These are phyloP conservation scores for Trichoderma hamatum DNA, from an alignment of 2,329 filamentous ascomycete genomes.

Conservation along the genomic window DNA sequence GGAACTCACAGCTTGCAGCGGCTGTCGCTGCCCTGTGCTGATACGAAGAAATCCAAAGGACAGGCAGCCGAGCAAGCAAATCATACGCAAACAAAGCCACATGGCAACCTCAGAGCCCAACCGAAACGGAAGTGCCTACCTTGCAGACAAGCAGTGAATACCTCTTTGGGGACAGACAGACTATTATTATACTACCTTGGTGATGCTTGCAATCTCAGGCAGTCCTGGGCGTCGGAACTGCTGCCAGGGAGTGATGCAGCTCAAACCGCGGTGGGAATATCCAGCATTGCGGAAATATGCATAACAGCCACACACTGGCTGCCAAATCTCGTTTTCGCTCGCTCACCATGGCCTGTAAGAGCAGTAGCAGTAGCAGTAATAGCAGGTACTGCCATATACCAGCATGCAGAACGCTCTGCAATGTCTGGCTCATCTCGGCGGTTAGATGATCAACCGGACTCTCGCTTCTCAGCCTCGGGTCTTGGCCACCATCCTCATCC, in stretches of 20 bases:
- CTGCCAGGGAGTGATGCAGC: conserved; percentile 7
- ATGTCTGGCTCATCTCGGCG: conserved; percentile 9
- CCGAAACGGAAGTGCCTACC: neutral
- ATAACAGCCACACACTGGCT: conserved; percentile 8
- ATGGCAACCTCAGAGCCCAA: neutral
- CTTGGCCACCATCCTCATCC: neutral
- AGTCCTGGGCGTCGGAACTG: neutral
- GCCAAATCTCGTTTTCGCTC: neutral
- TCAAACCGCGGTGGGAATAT: conserved; percentile 8
- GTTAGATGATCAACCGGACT: neutral
- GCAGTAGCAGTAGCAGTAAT: no score
- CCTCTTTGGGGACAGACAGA: neutral
- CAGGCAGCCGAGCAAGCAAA: neutral
- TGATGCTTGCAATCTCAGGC: neutral
- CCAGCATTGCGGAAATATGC: conserved; percentile 19
- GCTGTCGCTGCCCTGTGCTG: neutral
- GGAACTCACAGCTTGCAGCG: neutral
- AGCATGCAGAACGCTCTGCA: conserved; percentile 1
- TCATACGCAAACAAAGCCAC: neutral
- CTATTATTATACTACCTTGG: neutral
- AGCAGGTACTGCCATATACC: neutral
- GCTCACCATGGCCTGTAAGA: neutral
- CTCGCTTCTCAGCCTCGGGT: conserved; percentile 14
- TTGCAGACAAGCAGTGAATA: neutral
- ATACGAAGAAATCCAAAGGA: neutral